Percentiles rank a stretch among this genome's conserved stretches.
Conservation (phyloP, 257 asterid genomes). For the Nicotiana undulata region DNA sequence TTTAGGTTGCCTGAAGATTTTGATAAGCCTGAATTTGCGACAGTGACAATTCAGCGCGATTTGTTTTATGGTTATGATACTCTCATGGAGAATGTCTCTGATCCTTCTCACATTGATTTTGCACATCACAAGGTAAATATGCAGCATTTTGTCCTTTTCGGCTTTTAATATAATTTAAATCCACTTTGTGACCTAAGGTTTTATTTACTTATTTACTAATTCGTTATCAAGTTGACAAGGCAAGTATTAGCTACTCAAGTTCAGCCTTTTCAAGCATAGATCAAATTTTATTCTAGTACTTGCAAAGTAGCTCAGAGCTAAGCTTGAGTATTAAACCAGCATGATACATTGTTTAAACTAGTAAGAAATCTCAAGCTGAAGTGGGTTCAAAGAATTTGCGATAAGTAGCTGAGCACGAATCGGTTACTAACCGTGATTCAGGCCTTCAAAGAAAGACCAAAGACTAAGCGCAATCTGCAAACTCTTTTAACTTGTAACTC, state of each 20-base stretch:
- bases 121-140: constrained; percentile 88
- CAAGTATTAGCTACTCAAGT: background rate
- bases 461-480: background rate
- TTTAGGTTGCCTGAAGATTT: constrained; percentile 95
- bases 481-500: background rate
- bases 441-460: background rate
- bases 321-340: background rate
- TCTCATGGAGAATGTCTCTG: constrained; percentile 98
- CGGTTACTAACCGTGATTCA: background rate
- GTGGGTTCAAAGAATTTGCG: background rate
- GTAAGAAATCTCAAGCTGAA: background rate
- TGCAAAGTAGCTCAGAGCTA: background rate
- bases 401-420: background rate
- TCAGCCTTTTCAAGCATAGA: background rate
- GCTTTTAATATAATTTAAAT: background rate
- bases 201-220: background rate
- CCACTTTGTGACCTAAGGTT: background rate
- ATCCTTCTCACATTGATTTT: constrained; percentile 98
- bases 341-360: background rate
- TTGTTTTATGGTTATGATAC: constrained; percentile 92
- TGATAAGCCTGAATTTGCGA: constrained; percentile 78
- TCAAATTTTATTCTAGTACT: background rate
- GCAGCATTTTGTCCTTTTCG: background rate
- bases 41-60: constrained; percentile 94
- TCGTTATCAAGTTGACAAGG: background rate